phyloP scores from a whole-genome alignment of 306 rosid genomes.

The Cicer cuneatum region DNA sequence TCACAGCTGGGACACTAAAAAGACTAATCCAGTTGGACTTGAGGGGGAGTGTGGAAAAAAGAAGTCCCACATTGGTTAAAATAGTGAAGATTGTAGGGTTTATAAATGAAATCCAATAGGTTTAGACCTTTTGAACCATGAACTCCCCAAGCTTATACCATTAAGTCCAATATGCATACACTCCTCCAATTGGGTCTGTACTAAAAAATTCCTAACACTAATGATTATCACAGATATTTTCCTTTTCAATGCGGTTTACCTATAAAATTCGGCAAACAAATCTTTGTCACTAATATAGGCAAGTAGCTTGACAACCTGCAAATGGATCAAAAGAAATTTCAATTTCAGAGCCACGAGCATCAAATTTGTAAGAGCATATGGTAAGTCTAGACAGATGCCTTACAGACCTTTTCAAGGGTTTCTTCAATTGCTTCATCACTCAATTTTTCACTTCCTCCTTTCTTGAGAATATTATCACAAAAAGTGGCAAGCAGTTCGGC shows the following conservation, averaged over 20 bases:
- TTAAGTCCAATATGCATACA: background rate
- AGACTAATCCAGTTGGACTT: no score
- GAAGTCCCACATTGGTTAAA: background rate
- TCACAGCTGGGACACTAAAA: no score
- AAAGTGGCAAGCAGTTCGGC: slow-evolving; percentile 96
- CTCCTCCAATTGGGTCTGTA: background rate
- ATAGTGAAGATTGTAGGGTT: background rate
- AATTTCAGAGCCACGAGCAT: slow-evolving; percentile 13
- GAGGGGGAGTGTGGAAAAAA: background rate
- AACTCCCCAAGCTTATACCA: background rate
- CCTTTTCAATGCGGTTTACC: slow-evolving; percentile 41
- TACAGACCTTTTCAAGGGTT: slow-evolving; percentile 86
- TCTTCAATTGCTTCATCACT: slow-evolving; percentile 96
- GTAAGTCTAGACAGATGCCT: slow-evolving; percentile 30
- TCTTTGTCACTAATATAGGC: slow-evolving; percentile 88
- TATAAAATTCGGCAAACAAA: slow-evolving; percentile 85
- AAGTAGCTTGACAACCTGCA: slow-evolving; percentile 83
- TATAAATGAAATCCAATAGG: background rate
- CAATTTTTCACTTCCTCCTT: slow-evolving; percentile 94
- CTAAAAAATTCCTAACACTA: background rate
- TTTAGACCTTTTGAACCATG: background rate
- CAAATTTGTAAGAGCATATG: slow-evolving; percentile 10
- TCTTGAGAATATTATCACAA: slow-evolving; percentile 91
- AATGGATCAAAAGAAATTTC: background rate
- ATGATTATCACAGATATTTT: slow-evolving; percentile 20